Evolutionary conservation across 2,329 filamentous ascomycete species (phyloP), one percentile per base, ranked within the genome.

Genomic region (Aureobasidium sp.): DNA sequence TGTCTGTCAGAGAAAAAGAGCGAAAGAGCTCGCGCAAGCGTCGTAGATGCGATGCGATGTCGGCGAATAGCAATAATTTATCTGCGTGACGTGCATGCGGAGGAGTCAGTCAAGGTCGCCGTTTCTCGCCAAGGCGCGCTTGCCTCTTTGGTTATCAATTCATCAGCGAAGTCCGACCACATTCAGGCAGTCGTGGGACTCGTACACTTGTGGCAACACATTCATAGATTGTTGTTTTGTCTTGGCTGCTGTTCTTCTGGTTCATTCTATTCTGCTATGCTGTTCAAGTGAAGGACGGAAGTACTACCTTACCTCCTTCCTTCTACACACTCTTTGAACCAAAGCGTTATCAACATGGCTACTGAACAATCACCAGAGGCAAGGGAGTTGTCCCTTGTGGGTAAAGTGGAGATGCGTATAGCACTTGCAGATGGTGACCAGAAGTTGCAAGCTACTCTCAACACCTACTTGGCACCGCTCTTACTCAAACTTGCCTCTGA

Each of bases 401-500:
- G 89, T 70, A 93, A 90, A 71, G 88, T 96, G 50, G 91, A 95
- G 74, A 85, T 94, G 71, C 84, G 87, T 66, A 94, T 97, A 69
- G 88, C 85, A 32, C 84, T 93, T 58, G 88, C 92, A 32, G 89
- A 91, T 68, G 87, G 91, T 57, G 93, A 97, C 72, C 81, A 85
- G 65, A 95, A 93, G 76, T 83, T 99, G 1, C 85, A 93, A 72
- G 78, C 85, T 27, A 79, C 94, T 17, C 80, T 99, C 20, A 85
- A 88, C 69, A 86, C 84, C 46, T 97, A 93, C 71, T 80, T 99
- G 29, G 79, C 89, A 3, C 88, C 93, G 0, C 77, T 97, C 12
- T 82, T 99, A 2, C 80, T 97, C 63, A 97, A 97, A 73, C 85
- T 95, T 36, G 86, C 83, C 36, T 97, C 92, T 52, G 88, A 91